A percentile compares a stretch with the other conserved stretches of the same genome.
These are phyloP conservation scores for Monosporascus ibericus DNA, from an alignment of 2,329 filamentous ascomycete species.

Conservation along the genomic window DNA sequence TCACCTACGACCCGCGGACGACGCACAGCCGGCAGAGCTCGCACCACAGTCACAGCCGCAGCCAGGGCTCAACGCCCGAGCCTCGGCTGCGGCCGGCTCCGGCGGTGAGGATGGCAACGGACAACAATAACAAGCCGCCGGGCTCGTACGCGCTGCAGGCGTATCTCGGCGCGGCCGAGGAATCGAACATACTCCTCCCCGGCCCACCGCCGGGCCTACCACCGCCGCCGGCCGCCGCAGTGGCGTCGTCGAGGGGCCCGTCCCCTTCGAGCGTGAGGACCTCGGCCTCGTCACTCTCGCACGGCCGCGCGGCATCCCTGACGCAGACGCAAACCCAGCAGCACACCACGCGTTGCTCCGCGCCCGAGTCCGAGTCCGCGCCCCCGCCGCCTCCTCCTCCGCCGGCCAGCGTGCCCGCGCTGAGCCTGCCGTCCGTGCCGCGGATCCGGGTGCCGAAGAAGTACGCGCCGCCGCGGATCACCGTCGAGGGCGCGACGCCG, in stretches of 20 bases:
- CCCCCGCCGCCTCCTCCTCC: slow-evolving; percentile 12
- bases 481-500: slow-evolving; percentile 23
- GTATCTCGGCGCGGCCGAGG: slow-evolving; percentile 29
- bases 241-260: too few species aligned
- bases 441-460: slow-evolving; percentile 35
- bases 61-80: slow-evolving; percentile 4
- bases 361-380: not conserved
- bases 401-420: slow-evolving; percentile 25
- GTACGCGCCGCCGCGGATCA: slow-evolving; percentile 32
- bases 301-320: not conserved
- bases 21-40: slow-evolving; percentile 23
- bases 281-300: not conserved
- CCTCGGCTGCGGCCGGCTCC: slow-evolving; percentile 9
- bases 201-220: slow-evolving; percentile 13
- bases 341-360: not conserved
- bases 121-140: slow-evolving; percentile 1
- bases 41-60: not conserved
- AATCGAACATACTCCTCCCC: slow-evolving; percentile 9
- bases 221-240: not conserved
- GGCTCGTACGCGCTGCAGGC: slow-evolving; percentile 29
- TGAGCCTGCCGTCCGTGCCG: slow-evolving; percentile 32
- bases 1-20: slow-evolving; percentile 39
- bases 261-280: too few species aligned
- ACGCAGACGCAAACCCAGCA: not conserved
- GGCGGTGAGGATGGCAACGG: slow-evolving; percentile 5